Evolutionary conservation across 306 rosid genomes (phyloP).

Genomic region (Vigna radiata): DNA sequence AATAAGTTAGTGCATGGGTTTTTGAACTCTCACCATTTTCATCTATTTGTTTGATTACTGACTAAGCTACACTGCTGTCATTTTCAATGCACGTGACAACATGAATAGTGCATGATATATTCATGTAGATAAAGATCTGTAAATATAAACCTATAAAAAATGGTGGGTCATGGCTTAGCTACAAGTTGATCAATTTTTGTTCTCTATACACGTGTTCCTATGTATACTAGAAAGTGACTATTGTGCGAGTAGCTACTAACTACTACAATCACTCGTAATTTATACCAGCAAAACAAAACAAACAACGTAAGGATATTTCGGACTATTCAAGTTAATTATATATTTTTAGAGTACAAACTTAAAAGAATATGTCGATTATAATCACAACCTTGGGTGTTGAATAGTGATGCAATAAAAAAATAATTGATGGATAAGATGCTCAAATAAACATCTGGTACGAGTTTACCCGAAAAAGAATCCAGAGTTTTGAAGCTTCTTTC

Average conservation of each 20-base stretch:
- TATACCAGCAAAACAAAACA: not conserved
- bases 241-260: not conserved
- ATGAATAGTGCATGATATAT: constrained; percentile 6
- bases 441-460: not conserved
- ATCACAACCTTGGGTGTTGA: not conserved
- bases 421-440: not conserved
- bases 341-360: not conserved
- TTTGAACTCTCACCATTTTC: not conserved
- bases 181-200: not conserved
- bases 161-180: constrained; percentile 14
- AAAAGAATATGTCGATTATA: not conserved
- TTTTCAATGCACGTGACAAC: not conserved
- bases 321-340: not conserved
- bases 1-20: not conserved
- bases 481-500: not conserved
- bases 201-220: not conserved
- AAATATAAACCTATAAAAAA: not conserved
- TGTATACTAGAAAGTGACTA: not conserved
- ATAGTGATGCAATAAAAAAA: too few relatives aligned
- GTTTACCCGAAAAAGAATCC: not conserved
- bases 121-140: not conserved
- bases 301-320: not conserved
- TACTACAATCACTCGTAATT: not conserved
- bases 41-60: not conserved
- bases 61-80: not conserved